Percentiles rank a stretch among this genome's conserved stretches.
Evolutionary conservation across 495 filamentous ascomycete species (phyloP).

Genomic region (Penicillium mononematosum): DNA sequence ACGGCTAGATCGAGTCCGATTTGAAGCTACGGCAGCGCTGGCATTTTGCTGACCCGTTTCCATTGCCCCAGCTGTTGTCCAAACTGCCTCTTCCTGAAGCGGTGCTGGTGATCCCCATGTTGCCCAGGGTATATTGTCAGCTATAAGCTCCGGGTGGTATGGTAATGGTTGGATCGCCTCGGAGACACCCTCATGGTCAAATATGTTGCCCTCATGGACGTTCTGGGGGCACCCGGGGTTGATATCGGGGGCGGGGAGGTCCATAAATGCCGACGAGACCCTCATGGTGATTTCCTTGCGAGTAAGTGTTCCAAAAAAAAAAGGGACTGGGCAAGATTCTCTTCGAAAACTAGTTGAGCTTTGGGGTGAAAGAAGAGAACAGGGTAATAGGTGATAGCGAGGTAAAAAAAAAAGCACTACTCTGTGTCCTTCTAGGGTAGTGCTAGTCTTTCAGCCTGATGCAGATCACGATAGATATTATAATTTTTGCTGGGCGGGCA

Average conservation of each 20-base stretch:
- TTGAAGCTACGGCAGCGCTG: background rate
- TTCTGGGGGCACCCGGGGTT: background rate
- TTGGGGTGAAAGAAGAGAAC: background rate
- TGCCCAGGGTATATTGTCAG: background rate
- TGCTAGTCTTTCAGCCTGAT: background rate
- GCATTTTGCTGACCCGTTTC: background rate
- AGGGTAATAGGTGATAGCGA: background rate
- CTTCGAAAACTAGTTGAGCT: background rate
- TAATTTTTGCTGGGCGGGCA: background rate
- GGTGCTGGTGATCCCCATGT: background rate
- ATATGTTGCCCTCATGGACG: conserved; percentile 3
- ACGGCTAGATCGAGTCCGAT: conserved; percentile 11
- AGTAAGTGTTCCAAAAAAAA: background rate
- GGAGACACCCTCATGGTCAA: background rate
- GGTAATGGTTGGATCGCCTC: background rate
- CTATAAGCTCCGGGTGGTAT: background rate
- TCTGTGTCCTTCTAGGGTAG: background rate
- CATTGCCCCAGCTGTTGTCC: background rate
- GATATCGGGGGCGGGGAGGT: background rate
- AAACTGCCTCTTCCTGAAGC: background rate
- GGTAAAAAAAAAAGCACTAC: background rate
- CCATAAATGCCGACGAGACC: conserved; percentile 1
- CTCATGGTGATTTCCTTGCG: background rate
- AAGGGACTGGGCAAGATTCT: background rate
- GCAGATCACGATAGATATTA: background rate